Percentiles rank a stretch among this genome's conserved stretches.
Conservation (phyloP, 129 eudicot species). For the Deinandra increscens region DNA sequence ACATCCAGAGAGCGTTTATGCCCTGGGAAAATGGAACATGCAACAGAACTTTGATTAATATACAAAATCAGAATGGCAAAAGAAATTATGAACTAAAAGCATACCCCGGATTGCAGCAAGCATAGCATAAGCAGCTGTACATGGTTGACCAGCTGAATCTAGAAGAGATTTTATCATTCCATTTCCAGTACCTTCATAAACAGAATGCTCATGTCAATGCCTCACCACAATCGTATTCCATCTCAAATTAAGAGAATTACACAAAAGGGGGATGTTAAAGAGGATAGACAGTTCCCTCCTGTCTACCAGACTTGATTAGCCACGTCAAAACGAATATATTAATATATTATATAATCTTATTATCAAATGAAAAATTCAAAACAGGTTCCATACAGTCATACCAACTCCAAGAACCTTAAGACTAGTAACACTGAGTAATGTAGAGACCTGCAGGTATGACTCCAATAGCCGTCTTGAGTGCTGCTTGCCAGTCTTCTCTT, state of each 20-base stretch:
- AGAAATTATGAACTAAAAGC: constrained; percentile 1
- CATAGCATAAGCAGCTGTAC: constrained; percentile 64
- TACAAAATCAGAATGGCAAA: not conserved
- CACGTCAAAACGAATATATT: too few relatives aligned
- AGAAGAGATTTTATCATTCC: constrained; percentile 95
- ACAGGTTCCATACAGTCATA: not conserved
- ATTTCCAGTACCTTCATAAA: constrained; percentile 79
- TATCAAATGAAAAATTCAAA: not conserved
- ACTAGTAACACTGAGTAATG: not conserved
- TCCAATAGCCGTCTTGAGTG: constrained; percentile 78
- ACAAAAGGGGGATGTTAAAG: not conserved
- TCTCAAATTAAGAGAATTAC: constrained; percentile 3
- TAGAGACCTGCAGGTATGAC: constrained; percentile 83
- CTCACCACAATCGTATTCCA: not conserved
- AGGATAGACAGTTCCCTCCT: constrained; percentile 14
- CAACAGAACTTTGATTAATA: constrained; percentile 12
- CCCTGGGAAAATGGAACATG: constrained; percentile 44
- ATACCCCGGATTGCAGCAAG: constrained; percentile 73
- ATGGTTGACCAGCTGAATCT: constrained; percentile 83
- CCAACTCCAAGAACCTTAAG: not conserved
- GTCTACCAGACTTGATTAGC: too few relatives aligned
- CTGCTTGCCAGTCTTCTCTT: constrained; percentile 78
- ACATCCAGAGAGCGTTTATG: constrained; percentile 76
- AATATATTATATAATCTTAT: not conserved
- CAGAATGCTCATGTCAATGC: constrained; percentile 10